These are phyloP conservation scores for Epichloe gansuensis DNA, from an alignment of 2,329 filamentous ascomycete species.

Conservation along the genomic window DNA sequence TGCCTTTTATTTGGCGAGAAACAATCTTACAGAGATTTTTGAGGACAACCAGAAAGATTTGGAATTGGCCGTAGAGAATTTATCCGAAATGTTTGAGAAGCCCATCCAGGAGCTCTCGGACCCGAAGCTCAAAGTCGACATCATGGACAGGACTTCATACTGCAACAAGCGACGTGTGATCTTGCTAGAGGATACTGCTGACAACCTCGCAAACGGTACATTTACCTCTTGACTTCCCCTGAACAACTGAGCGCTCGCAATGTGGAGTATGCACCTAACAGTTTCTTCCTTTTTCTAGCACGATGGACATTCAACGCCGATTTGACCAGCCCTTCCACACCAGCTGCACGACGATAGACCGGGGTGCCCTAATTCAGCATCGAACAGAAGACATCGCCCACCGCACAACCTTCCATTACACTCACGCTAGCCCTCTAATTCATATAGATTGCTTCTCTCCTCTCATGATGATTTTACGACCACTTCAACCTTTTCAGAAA, in stretches of 20 bases:
- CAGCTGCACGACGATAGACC: constrained; percentile 5
- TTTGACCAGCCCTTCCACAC: neutral
- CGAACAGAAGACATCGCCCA: neutral
- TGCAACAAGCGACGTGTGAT: constrained; percentile 89
- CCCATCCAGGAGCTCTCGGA: constrained; percentile 74
- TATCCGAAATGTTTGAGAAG: constrained; percentile 99
- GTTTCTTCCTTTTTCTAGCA: constrained; percentile 16
- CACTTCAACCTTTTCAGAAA: neutral
- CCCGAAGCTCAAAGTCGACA: constrained; percentile 90
- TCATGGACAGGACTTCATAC: constrained; percentile 97
- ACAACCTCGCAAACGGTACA: constrained; percentile 76
- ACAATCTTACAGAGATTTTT: constrained; percentile 94
- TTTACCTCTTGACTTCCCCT: neutral
- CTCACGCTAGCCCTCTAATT: neutral
- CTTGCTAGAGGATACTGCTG: constrained; percentile 80
- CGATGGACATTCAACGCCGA: constrained; percentile 30
- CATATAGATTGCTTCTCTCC: neutral
- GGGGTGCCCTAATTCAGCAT: neutral
- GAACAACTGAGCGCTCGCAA: neutral
- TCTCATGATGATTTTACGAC: neutral
- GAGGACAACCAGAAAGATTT: constrained; percentile 98
- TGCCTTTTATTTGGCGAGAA: constrained; percentile 90
- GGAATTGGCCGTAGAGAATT: constrained; percentile 89
- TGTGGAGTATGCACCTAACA: neutral
- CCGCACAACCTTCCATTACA: neutral